phyloP scores from a whole-genome alignment of 148 eudicot species.

The Suaeda aralocaspica region DNA sequence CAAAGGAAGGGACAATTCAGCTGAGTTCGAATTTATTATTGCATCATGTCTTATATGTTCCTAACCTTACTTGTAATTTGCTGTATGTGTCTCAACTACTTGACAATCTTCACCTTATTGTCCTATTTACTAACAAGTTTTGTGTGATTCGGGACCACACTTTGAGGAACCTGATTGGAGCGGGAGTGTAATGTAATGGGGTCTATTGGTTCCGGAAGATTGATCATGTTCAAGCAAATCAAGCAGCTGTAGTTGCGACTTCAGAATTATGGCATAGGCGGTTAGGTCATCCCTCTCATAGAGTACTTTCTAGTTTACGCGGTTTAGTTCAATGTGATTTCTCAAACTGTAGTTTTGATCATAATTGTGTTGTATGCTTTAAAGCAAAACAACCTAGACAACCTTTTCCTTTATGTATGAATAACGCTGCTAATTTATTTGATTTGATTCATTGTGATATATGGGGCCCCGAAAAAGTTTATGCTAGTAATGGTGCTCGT shows the following conservation, averaged over 20 bases:
- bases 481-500: no score
- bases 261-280: background rate
- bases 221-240: background rate
- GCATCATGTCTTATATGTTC: conserved; percentile 1
- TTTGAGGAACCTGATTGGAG: conserved; percentile 6
- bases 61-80: background rate
- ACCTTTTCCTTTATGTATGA: no score
- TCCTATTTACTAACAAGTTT: background rate
- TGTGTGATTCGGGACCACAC: background rate
- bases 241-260: background rate
- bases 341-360: no score
- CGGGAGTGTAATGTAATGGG: background rate
- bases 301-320: no score
- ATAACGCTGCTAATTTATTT: no score
- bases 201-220: background rate
- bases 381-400: no score
- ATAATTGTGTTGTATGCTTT: no score
- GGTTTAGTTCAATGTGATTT: no score
- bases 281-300: background rate
- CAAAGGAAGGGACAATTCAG: background rate
- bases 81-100: background rate
- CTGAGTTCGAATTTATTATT: background rate
- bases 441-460: no score
- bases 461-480: no score
- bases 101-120: background rate